Conservation (phyloP, 345 rosid genomes). For the Zanthoxylum bungeanum region DNA sequence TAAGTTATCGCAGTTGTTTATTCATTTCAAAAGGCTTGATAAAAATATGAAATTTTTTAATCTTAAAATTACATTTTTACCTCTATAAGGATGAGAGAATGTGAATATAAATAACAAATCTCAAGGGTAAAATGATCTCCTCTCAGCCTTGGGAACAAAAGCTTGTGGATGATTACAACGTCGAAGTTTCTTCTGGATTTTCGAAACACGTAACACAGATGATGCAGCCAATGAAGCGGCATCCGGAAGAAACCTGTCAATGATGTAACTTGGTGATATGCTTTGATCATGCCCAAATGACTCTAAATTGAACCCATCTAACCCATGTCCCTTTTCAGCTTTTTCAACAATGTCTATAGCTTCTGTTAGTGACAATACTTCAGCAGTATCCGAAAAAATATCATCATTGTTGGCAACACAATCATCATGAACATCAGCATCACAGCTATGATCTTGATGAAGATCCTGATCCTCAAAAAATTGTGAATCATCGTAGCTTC, state of each 20-base stretch:
- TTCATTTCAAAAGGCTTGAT: too few relatives aligned
- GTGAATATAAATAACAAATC: too few relatives aligned
- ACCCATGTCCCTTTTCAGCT: conserved; percentile 28
- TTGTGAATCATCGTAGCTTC: not conserved
- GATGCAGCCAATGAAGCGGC: conserved; percentile 72
- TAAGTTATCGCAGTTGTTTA: too few relatives aligned
- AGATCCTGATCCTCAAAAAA: not conserved
- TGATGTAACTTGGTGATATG: conserved; percentile 62
- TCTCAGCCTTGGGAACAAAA: conserved; percentile 12
- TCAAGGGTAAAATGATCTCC: too few relatives aligned
- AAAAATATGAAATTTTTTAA: too few relatives aligned
- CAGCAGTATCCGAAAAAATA: conserved; percentile 42
- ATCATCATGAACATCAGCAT: conserved; percentile 37
- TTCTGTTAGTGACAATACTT: conserved; percentile 69
- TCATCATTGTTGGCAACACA: conserved; percentile 18
- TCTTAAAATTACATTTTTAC: too few relatives aligned
- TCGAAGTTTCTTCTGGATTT: conserved; percentile 32
- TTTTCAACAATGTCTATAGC: conserved; percentile 75
- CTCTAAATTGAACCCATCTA: conserved; percentile 36
- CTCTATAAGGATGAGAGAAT: too few relatives aligned
- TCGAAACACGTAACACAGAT: conserved; percentile 36
- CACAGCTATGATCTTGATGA: conserved; percentile 22
- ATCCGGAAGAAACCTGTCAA: conserved; percentile 71
- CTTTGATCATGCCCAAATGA: conserved; percentile 27
- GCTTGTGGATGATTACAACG: conserved; percentile 24